Conservation (phyloP, 164 flowering plant species). For the Vitis amurensis region DNA sequence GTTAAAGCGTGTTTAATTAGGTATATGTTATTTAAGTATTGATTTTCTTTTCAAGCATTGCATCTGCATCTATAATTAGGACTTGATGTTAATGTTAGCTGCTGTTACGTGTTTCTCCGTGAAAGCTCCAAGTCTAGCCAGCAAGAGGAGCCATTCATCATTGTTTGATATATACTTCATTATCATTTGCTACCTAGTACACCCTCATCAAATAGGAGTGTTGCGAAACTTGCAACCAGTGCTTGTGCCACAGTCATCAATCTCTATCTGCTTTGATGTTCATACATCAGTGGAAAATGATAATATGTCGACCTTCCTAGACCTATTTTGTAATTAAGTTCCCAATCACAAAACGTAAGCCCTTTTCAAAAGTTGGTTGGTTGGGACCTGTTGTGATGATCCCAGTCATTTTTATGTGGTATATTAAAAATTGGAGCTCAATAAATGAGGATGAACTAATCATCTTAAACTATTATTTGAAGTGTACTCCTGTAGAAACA, state of each 20-base stretch:
- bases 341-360: too few species aligned
- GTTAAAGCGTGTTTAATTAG: constrained; percentile 14
- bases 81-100: background rate
- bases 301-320: too few species aligned
- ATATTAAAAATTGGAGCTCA: too few species aligned
- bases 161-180: background rate
- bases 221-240: constrained; percentile 15
- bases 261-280: constrained; percentile 10
- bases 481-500: too few species aligned
- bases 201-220: background rate
- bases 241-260: constrained; percentile 12
- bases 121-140: background rate
- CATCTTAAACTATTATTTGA: too few species aligned
- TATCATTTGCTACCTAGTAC: constrained; percentile 13
- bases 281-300: background rate
- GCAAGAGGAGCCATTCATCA: background rate
- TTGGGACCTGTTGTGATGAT: too few species aligned
- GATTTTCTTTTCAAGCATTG: constrained; percentile 5
- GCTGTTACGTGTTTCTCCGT: background rate
- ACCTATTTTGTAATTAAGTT: too few species aligned
- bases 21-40: too few species aligned
- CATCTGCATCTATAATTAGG: background rate
- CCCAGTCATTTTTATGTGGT: too few species aligned
- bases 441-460: too few species aligned
- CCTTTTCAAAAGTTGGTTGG: too few species aligned